Conservation (phyloP, 352 stramenopile genomes). For the Pythium coloratum region DNA sequence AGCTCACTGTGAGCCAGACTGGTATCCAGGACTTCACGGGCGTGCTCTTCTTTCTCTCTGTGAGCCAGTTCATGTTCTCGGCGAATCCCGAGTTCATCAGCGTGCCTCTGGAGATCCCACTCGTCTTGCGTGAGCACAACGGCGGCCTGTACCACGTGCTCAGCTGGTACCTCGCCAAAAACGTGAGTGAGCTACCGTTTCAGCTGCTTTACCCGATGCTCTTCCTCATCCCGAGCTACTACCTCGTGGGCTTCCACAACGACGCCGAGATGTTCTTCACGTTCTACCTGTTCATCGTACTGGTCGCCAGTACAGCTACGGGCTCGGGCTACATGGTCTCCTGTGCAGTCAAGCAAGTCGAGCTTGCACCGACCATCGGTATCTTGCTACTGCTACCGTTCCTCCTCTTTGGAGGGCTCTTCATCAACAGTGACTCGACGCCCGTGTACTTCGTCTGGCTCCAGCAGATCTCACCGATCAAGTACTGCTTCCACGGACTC, state of each 20-base stretch:
- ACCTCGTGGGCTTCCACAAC: conserved; percentile 43
- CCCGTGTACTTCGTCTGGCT: conserved; percentile 57
- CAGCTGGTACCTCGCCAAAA: conserved; percentile 50
- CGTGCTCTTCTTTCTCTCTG: conserved; percentile 43
- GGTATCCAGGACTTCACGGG: conserved; percentile 47
- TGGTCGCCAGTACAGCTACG: conserved; percentile 12
- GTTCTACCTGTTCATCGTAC: conserved; percentile 30
- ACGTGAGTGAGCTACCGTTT: conserved; percentile 47
- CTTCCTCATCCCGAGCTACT: conserved; percentile 41
- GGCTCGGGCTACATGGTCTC: conserved; percentile 40
- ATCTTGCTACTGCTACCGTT: conserved; percentile 49
- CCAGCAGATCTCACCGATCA: conserved; percentile 59
- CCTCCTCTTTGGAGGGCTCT: conserved; percentile 48
- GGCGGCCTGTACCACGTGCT: conserved; percentile 38
- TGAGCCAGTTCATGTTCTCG: conserved; percentile 34
- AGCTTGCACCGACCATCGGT: conserved; percentile 42
- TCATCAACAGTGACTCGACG: conserved; percentile 41
- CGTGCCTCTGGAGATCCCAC: conserved; percentile 31
- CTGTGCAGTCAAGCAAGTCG: conserved; percentile 30
- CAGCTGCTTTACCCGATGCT: conserved; percentile 46
- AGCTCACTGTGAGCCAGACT: conserved; percentile 39
- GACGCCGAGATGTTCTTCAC: conserved; percentile 33
- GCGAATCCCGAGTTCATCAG: conserved; percentile 24
- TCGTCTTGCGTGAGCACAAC: conserved; percentile 46
- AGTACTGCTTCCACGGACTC: conserved; percentile 46